Evolutionary conservation across 768 basidiomycete species (phyloP), one percentile per base, ranked within the genome.

Genomic region (Pleurotus tuoliensis): DNA sequence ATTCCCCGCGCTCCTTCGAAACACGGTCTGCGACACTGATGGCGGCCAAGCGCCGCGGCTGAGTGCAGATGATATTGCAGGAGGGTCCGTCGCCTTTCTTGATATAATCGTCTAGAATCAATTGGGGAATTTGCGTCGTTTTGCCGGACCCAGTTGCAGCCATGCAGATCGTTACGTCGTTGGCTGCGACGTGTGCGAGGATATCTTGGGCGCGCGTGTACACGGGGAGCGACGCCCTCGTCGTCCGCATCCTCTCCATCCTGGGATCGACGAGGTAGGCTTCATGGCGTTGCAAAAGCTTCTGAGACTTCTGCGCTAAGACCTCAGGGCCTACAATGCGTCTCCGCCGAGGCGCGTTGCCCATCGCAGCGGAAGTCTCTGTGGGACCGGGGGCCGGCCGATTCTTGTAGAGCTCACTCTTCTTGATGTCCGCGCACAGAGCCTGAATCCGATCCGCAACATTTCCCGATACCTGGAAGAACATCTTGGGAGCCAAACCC

Each of bases 121-220:
- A 78, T 68, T 97, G 95, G 4, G 95, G 95, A 22, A 97, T 83
- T 69, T 98, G 95, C 0, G 94, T 97, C 5, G 93, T 96, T 74
- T 97, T 97, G 1, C 94, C 93, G 1, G 92, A 94, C 37, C 93
- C 92, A 2, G 94, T 94, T 5, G 89, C 83, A 47, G 92, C 92
- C 87, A 93, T 89, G 62, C 88, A 85, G 62, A 96, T 85, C 0
- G 90, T 90, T 57, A 97, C 92, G 12, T 94, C 90, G 69, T 96
- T 84, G 27, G 81, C 71, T 16, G 75, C 72, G 61, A 98, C 84
- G 58, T 88, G 86, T 1, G 77, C 66, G 50, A 96, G 66, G 41
- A 97, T 77, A 8, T 88, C 80, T 4, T 78, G 73, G 1, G 87
- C 79, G 59, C 85, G 81, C 15, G 85, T 77, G 59, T 82, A 84